These are phyloP conservation scores for Sporothrix luriei DNA, from an alignment of 2,329 filamentous ascomycete genomes.

Conservation along the genomic window DNA sequence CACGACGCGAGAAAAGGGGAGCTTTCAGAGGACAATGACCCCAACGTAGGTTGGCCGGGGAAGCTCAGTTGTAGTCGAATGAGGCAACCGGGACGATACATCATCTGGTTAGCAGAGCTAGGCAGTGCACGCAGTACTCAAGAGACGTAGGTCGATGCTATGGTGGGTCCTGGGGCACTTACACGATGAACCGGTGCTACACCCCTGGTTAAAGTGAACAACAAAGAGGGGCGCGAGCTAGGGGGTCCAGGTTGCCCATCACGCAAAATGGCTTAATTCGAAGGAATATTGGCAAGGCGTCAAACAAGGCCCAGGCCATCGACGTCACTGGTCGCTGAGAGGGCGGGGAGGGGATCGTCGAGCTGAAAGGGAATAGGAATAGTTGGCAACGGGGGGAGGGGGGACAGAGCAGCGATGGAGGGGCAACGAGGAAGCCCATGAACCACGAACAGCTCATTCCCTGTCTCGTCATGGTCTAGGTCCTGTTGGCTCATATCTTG, in stretches of 20 bases:
- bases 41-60: background rate
- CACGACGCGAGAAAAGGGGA: background rate
- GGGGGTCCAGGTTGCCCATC: background rate
- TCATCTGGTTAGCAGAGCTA: background rate
- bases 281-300: no score
- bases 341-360: slow-evolving; percentile 10
- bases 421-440: background rate
- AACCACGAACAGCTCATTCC: background rate
- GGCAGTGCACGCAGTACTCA: background rate
- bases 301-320: background rate
- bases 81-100: slow-evolving; percentile 10
- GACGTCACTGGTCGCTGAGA: slow-evolving; percentile 21
- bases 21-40: background rate
- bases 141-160: background rate
- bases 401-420: background rate
- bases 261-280: slow-evolving; percentile 6
- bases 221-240: background rate
- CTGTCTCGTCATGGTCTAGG: slow-evolving; percentile 1
- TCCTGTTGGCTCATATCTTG: background rate
- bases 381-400: no score
- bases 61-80: slow-evolving; percentile 7
- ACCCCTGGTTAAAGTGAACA: background rate
- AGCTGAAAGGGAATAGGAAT: slow-evolving; percentile 24
- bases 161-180: background rate
- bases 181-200: background rate